Conservation (phyloP, 441 rosid genomes). For the Syzygium malaccense region DNA sequence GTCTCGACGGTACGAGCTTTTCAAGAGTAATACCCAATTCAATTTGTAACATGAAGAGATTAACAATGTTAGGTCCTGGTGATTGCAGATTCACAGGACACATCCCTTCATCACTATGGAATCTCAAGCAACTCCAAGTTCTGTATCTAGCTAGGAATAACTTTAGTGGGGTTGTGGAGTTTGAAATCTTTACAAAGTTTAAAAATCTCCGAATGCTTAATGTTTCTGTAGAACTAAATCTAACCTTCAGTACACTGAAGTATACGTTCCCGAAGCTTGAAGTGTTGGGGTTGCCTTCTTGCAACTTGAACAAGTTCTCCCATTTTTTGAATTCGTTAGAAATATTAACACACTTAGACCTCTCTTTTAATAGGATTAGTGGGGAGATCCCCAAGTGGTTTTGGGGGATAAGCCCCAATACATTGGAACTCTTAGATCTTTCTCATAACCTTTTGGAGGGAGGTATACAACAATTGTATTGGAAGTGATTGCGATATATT, state of each 20-base stretch:
- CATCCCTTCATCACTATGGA: neutral
- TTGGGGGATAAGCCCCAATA: too few relatives aligned
- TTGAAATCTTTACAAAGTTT: neutral
- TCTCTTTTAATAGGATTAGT: neutral
- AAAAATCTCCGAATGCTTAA: neutral
- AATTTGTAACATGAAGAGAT: neutral
- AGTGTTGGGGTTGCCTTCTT: neutral
- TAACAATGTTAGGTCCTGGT: neutral
- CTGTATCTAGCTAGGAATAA: neutral
- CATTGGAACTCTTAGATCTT: too few relatives aligned
- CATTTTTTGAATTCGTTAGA: neutral
- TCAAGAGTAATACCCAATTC: neutral
- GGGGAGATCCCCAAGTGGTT: neutral
- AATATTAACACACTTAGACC: neutral
- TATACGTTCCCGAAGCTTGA: neutral
- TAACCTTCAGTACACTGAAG: neutral
- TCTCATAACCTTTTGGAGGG: too few relatives aligned
- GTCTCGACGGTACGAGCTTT: rapidly evolving
- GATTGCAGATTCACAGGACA: neutral
- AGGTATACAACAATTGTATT: too few relatives aligned
- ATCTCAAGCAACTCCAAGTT: neutral
- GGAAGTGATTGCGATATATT: too few relatives aligned
- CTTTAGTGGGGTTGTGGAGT: neutral
- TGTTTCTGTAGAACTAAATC: neutral
- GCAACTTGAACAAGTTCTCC: neutral